Evolutionary conservation across 345 rosid genomes (phyloP), one percentile per base, ranked within the genome.

Genomic region (Linum lewisii): DNA sequence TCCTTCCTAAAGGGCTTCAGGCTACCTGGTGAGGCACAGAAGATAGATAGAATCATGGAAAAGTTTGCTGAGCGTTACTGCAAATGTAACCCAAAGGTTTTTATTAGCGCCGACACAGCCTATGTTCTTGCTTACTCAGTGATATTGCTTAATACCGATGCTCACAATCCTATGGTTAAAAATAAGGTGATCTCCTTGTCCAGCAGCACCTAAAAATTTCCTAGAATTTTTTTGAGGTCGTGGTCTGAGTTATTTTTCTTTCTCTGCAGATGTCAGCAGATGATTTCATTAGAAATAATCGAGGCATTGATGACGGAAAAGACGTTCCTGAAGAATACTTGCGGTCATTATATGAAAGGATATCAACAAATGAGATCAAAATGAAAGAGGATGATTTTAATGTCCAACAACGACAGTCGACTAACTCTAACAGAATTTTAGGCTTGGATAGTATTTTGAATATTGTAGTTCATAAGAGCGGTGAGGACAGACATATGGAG

Each of bases 111-210:
- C 32, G 99, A 93, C 60, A 93, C 99, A 20, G 97, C 99, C 65
- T 93, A 93, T 69, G 97, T 93, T 61, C 99, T 93, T 53, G 99
- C 99, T 24, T 93, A 93, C 79, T 93, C 97, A 53, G 97, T 93
- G 67, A 90, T 93, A 74, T 0, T 93, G 87, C 97, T 93, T 62
- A 93, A 93, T 71, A 93, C 99, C 13, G 99, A 93, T 81, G 92
- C 97, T 57, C 97, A 94, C 79, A 94, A 90, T 64, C 97, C 95
- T 67, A 87, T 73, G 90, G 97, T 94, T 74, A 94, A 94, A 77
- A 84, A 75, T 82, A 94, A 94, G 99, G 99, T 94, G 73, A 70
- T 52, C 14, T 15, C 16, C 16, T 38, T 38, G 16, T 10, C 2
- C 16, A 38, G 11, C 2, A 6, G 6, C 16, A 38, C 16, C 11